These are phyloP conservation scores for Psilocybe mexicana DNA, from an alignment of 1,284 basidiomycete species.

Conservation along the genomic window DNA sequence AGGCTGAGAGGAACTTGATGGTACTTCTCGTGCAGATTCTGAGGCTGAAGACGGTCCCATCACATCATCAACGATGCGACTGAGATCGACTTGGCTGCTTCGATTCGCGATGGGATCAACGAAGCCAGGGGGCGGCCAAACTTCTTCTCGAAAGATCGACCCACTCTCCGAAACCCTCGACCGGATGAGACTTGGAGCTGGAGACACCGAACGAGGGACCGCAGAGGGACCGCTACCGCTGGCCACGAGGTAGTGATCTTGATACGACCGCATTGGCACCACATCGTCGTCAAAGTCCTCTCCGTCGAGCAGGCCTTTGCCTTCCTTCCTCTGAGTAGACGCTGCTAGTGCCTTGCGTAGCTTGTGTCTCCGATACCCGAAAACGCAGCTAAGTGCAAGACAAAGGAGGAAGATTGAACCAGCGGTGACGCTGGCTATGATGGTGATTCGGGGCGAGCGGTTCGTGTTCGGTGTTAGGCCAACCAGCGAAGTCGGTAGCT, in stretches of 20 bases:
- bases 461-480: slow-evolving; percentile 14
- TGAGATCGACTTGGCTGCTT: slow-evolving; percentile 30
- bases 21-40: background rate
- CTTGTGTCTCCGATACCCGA: slow-evolving; percentile 27
- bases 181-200: slow-evolving; percentile 22
- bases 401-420: slow-evolving; percentile 28
- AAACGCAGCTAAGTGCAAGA: slow-evolving; percentile 25
- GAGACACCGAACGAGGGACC: slow-evolving; percentile 2
- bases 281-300: slow-evolving; percentile 35
- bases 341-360: slow-evolving; percentile 20
- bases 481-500: slow-evolving; percentile 30
- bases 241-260: background rate
- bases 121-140: slow-evolving; percentile 30
- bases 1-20: background rate
- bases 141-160: slow-evolving; percentile 33
- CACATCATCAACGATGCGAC: slow-evolving; percentile 33
- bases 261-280: slow-evolving; percentile 5
- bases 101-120: slow-evolving; percentile 28
- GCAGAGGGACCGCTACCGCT: background rate
- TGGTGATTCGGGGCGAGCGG: slow-evolving; percentile 23
- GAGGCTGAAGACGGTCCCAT: slow-evolving; percentile 28
- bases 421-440: slow-evolving; percentile 32
- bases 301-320: slow-evolving; percentile 31
- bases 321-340: slow-evolving; percentile 23
- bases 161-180: slow-evolving; percentile 29